Evolutionary conservation across 176 grass and related monocot species (phyloP).

Genomic region (Musa beccarii): DNA sequence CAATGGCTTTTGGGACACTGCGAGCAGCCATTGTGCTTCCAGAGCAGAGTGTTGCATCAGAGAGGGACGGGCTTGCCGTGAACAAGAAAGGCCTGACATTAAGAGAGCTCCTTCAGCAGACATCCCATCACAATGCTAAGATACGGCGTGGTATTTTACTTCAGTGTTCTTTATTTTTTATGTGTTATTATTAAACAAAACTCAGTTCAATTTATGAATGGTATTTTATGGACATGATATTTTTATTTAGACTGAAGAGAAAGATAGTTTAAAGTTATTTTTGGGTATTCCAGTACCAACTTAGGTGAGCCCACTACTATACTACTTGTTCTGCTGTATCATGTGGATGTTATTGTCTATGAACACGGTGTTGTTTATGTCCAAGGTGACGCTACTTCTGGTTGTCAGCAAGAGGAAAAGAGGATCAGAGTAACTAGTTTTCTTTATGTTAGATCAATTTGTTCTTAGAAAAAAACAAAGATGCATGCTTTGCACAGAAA

Average conservation of each 20-base stretch:
- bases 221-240: background rate
- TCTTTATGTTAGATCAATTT: background rate
- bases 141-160: slow-evolving; percentile 21
- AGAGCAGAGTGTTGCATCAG: slow-evolving; percentile 77
- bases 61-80: slow-evolving; percentile 64
- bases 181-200: background rate
- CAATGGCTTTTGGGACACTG: background rate
- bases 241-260: background rate
- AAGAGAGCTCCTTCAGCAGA: slow-evolving; percentile 34
- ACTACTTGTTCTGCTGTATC: background rate
- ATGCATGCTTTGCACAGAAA: background rate
- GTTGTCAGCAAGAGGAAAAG: too few relatives aligned
- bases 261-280: background rate
- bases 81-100: slow-evolving; percentile 73
- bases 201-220: background rate
- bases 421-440: background rate
- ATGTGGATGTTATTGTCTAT: background rate
- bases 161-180: background rate
- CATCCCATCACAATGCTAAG: slow-evolving; percentile 38
- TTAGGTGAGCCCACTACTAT: too few relatives aligned
- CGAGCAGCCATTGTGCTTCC: slow-evolving; percentile 40
- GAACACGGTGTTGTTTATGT: background rate
- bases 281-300: background rate
- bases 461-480: background rate
- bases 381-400: background rate